These are phyloP conservation scores for Cercophora newfieldiana DNA, from an alignment of 495 filamentous ascomycete species.

Conservation along the genomic window DNA sequence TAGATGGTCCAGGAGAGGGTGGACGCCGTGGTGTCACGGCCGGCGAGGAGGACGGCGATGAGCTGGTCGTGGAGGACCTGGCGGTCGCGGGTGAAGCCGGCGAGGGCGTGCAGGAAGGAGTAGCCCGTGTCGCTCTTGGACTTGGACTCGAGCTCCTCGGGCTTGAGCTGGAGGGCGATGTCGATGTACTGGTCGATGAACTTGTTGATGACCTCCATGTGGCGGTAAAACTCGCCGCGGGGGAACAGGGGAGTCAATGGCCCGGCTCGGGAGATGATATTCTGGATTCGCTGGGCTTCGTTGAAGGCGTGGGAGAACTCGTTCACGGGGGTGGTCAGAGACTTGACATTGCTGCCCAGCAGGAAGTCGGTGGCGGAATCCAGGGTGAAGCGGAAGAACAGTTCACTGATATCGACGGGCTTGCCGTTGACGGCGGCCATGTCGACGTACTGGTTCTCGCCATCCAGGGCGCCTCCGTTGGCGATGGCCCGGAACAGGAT, in stretches of 20 bases:
- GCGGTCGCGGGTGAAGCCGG: constrained; percentile 71
- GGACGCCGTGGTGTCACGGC: constrained; percentile 73
- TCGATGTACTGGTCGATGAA: constrained; percentile 77
- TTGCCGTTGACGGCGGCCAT: constrained; percentile 47
- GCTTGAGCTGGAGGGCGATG: constrained; percentile 59
- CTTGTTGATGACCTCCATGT: constrained; percentile 67
- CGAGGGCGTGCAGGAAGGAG: constrained; percentile 80
- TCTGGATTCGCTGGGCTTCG: constrained; percentile 70
- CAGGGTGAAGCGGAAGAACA: constrained; percentile 80
- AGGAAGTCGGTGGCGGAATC: constrained; percentile 85
- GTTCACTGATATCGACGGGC: constrained; percentile 64
- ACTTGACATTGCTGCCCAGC: constrained; percentile 73
- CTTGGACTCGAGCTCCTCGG: constrained; percentile 59
- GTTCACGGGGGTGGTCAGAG: constrained; percentile 52
- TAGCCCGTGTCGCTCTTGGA: constrained; percentile 67
- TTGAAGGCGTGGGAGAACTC: constrained; percentile 73
- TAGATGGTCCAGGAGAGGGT: constrained; percentile 74
- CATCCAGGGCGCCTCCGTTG: constrained; percentile 53
- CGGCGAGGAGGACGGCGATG: constrained; percentile 76
- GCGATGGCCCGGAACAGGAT: constrained; percentile 60
- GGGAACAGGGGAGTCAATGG: constrained; percentile 59
- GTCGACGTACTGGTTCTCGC: constrained; percentile 44
- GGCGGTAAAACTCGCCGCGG: constrained; percentile 55
- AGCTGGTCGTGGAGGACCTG: constrained; percentile 75
- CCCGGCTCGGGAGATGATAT: constrained; percentile 57